Evolutionary conservation across 306 rosid species (phyloP), one percentile per base, ranked within the genome.

Genomic region (Alnus rubra): DNA sequence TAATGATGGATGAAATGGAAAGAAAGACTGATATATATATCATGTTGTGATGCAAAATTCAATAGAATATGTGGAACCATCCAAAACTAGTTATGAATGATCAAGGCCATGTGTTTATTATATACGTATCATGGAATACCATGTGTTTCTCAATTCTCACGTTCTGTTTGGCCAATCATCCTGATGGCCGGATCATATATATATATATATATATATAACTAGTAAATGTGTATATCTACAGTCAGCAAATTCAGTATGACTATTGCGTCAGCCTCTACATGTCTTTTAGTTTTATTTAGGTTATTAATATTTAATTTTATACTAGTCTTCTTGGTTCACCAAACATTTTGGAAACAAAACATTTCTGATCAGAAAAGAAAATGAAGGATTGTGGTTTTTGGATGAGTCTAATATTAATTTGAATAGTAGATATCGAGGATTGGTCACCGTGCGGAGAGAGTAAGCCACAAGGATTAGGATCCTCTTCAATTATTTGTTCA

Each of bases 101-200:
- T 23, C 0, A 80, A 67, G 69, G 79, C 83, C 78, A 80, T 67
- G 70, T 74, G 75, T 80, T 28, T 33, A 39, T 39, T 4, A 2
- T 71, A 50, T 62, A 19, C 52, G 54, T 33, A 19, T 44, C 51
- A 51, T 74, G 79, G 75, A 75, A 44, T 9, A 75, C 51, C 84
- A 74, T 68, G 75, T 75, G 84, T 75, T 75, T 75, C 76, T 75
- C 73, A 75, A 74, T 75, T 75, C 79, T 75, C 73, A 75, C 68
- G 80, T 74, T 58, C 37, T 51, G 16, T 42, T 44, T 42, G 51
- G 37, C 45, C n/a, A 56, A 56, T 63, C 19, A 14, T 19, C 45
- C 3, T 62, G 9, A 31, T 33, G 9, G 1, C 33, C 5, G n/a
- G 2, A 9, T 5, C 64, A 30, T 62, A 62, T 62, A 30, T 3